Conservation (phyloP, 106 monocot genomes). For the Agapanthus africanus region DNA sequence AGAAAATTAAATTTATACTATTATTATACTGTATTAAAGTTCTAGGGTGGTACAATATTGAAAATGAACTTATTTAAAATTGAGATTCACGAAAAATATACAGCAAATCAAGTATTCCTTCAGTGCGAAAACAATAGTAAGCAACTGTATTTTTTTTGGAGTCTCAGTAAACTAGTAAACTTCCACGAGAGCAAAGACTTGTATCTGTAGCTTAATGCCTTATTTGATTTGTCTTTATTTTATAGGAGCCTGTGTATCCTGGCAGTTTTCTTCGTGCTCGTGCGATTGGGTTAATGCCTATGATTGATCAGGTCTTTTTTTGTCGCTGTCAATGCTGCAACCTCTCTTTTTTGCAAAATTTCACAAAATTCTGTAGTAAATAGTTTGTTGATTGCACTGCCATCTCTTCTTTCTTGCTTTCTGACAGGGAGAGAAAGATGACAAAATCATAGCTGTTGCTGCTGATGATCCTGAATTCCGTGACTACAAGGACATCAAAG, state of each 20-base stretch:
- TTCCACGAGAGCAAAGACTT: too few species aligned
- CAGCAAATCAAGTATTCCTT: too few species aligned
- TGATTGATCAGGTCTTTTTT: slow-evolving; percentile 67
- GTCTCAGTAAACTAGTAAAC: too few species aligned
- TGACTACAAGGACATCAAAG: slow-evolving; percentile 64
- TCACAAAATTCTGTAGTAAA: not conserved
- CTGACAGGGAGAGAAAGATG: slow-evolving; percentile 70
- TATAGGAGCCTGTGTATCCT: slow-evolving; percentile 64
- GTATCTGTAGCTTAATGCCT: too few species aligned
- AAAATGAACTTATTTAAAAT: too few species aligned
- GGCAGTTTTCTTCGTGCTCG: slow-evolving; percentile 74
- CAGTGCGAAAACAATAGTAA: too few species aligned
- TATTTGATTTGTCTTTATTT: too few species aligned
- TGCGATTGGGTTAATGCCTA: slow-evolving; percentile 85
- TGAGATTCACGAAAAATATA: too few species aligned
- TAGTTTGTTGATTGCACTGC: not conserved
- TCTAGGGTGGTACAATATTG: too few species aligned
- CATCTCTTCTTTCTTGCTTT: not conserved
- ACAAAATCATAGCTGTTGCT: slow-evolving; percentile 84
- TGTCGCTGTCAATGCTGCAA: not conserved
- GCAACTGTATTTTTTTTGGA: too few species aligned
- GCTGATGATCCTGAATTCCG: slow-evolving; percentile 75
- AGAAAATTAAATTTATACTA: too few species aligned
- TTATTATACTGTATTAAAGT: too few species aligned
- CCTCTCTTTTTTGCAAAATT: not conserved